Base-by-base conservation (phyloP, 106 monocot species). In the Cymbidium sinense region DNA sequence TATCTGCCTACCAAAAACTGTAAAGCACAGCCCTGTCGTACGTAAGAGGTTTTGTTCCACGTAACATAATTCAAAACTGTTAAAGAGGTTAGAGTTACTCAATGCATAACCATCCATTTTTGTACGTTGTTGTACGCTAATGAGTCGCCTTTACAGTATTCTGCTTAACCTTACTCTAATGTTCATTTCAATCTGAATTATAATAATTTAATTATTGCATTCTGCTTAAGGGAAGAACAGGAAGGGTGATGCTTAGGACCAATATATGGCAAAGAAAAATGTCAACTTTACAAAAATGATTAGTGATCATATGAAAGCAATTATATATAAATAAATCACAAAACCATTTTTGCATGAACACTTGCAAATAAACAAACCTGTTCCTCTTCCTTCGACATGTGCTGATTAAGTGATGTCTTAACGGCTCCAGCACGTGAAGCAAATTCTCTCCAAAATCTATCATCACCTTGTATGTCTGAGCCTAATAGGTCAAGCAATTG, bases 331-430 rank as follows among this genome's bases (percentile, higher is more conserved):
- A 64, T 54, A 64, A 64, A 64, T 29, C 6, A 64, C 28, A 64
- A 1, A 64, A 64, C 7, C 25, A 25, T 64, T 64, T 64, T 27
- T 3, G 28, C 28, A 28, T 27, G 12, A 64, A 17, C 34, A 34
- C 4, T 70, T 34, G 31, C 70, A 70, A 33, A 25, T 13, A 70
- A 73, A 73, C 44, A 64, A 43, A 96, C 96, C 86, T 98, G 98
- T 41, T 98, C 92, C 83, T 98, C 94, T 89, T 98, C 98, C 80
- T 98, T 98, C 5, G 87, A 94, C 98, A 98, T 94, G 80, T 98
- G 98, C 31, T 98, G 98, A 75, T 79, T 82, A 43, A 98, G 86
- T 61, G 88, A 92, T 79, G 94, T 98, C 33, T 89, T 88, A 33
- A 98, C 88, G 74, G 90, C 98, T 82, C 94, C 90, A 41, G 90